These are phyloP conservation scores for Hyaloscypha bicolor DNA, from an alignment of 495 filamentous ascomycete species.

Conservation along the genomic window DNA sequence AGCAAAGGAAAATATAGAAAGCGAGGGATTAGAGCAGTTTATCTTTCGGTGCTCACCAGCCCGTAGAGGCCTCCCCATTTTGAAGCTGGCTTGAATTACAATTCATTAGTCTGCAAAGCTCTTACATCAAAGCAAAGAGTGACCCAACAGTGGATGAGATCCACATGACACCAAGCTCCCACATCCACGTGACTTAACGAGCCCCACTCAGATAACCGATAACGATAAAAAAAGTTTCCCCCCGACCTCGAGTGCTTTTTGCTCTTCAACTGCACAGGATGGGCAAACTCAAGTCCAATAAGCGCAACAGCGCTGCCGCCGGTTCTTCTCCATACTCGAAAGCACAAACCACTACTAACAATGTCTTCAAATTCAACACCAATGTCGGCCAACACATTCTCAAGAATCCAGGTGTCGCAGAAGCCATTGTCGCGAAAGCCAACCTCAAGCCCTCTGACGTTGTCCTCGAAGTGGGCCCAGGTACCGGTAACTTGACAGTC, in stretches of 20 bases:
- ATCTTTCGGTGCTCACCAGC: no score
- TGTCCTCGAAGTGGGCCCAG: constrained; percentile 55
- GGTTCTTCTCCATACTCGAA: constrained; percentile 58
- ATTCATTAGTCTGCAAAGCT: no score
- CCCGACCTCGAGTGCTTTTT: background rate
- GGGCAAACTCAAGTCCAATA: constrained; percentile 63
- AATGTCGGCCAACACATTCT: constrained; percentile 90
- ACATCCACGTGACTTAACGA: background rate
- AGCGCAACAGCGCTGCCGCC: constrained; percentile 58
- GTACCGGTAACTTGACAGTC: constrained; percentile 87
- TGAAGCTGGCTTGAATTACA: no score
- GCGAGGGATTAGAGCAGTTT: no score
- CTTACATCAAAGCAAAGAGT: no score
- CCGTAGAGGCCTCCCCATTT: no score
- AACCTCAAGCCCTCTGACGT: constrained; percentile 87
- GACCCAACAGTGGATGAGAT: no score
- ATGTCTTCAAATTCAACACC: constrained; percentile 82
- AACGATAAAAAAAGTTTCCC: background rate
- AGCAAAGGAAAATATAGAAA: no score
- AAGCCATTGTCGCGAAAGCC: constrained; percentile 84
- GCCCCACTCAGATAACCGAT: background rate
- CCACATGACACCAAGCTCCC: no score
- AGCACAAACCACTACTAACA: constrained; percentile 59
- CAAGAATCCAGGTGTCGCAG: constrained; percentile 91
- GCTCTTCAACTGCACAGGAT: constrained; percentile 34